A percentile compares a stretch with the other conserved stretches of the same genome.
Evolutionary conservation across 306 rosid species (phyloP).

Genomic region (Begonia peltatifolia): DNA sequence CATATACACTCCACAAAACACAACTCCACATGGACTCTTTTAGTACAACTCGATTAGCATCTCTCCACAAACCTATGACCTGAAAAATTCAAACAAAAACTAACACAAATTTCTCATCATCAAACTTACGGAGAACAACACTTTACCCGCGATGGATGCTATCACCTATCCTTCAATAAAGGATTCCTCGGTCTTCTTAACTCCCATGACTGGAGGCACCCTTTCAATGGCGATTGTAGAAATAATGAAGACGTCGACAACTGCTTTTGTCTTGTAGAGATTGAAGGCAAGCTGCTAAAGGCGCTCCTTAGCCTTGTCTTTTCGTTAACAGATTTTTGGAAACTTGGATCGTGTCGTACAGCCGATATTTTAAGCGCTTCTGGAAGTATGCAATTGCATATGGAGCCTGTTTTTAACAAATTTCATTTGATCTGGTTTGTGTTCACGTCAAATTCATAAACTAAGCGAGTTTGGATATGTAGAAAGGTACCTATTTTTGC

Average conservation of each 20-base stretch:
- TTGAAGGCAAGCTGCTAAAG: conserved; percentile 65
- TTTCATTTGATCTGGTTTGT: no score
- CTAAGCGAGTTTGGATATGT: no score
- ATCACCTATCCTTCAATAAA: conserved; percentile 72
- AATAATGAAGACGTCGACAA: conserved; percentile 65
- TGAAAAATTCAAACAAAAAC: no score
- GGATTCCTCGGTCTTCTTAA: conserved; percentile 58
- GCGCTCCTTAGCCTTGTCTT: conserved; percentile 54
- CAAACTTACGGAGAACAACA: no score
- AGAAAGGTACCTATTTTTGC: conserved; percentile 73
- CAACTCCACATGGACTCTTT: no score
- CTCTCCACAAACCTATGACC: no score
- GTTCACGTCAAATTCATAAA: no score
- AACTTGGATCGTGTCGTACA: conserved; percentile 58
- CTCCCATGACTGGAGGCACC: conserved; percentile 78
- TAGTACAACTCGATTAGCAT: no score
- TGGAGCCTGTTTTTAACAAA: conserved; percentile 35
- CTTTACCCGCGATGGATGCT: no score
- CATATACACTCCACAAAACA: no score
- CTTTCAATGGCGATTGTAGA: conserved; percentile 80
- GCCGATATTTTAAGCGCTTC: conserved; percentile 63
- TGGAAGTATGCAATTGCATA: conserved; percentile 83
- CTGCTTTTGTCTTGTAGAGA: conserved; percentile 91
- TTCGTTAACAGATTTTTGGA: conserved; percentile 43
- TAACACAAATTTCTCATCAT: no score